Base-by-base conservation (phyloP, 2,329 filamentous ascomycete species). In the Botrytis cinerea region DNA sequence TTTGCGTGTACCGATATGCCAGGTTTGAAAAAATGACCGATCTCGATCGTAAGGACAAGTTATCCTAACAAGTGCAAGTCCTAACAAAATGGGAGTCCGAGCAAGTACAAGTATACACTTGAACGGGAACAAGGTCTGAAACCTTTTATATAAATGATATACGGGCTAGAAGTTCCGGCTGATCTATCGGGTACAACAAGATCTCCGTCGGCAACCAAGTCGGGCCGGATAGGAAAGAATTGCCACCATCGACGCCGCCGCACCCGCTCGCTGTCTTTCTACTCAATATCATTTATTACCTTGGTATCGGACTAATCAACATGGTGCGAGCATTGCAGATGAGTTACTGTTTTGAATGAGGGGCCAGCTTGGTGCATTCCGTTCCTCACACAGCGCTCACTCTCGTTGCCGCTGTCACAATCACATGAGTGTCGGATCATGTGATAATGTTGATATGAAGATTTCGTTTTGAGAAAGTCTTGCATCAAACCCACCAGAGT, bases 11-110 rank as follows among this genome's bases (percentile, higher is more conserved):
- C 45, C 60, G 60, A 71, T 22, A 66, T 54, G 59, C 57, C 60
- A 71, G 70, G 54, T 64, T 64, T 43, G n/a, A n/a, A 40, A 35
- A 63, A 66, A 40, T 71, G 60, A 45, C 45, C 70, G 60, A 71
- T 71, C 70, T 71, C 35, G 60, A 71, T 71, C 70, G 66, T 20
- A 18, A 43, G 43, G 35, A 16, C n/a, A 38, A 25, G 46, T 28
- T 40, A 25, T 66, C 43, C 59, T 6, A 57, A 64, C 18, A 22
- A 63, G 57, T 22, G 16, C 28, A 32, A 38, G 14, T n/a, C 38
- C 8, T 38, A 38, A 38, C 38, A 38, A 38, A 63, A 43, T 22
- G 16, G 28, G 22, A 38, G 14, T n/a, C 38, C 8, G 1, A 38
- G 7, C 38, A 38, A 51, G 57, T 16, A 16, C 45, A 32, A 38